Evolutionary conservation across 495 filamentous ascomycete species (phyloP).

Genomic region (Podospora pseudopauciseta): DNA sequence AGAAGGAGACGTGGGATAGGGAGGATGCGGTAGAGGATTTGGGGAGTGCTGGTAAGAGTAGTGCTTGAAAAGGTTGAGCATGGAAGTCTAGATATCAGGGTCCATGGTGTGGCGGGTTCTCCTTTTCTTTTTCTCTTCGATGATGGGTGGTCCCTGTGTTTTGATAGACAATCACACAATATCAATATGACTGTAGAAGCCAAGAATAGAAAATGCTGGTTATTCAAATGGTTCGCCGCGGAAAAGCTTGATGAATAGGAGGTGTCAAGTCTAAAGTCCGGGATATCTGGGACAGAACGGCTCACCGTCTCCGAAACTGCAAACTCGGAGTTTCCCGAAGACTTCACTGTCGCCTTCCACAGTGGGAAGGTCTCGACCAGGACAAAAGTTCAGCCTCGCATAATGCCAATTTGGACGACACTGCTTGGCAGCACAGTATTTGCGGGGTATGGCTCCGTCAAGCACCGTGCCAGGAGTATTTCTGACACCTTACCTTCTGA

Average conservation of each 20-base stretch:
- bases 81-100: not conserved
- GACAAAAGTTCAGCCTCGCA: slow-evolving; percentile 1
- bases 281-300: not conserved
- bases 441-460: not conserved
- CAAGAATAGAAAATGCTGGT: not conserved
- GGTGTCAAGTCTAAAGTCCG: not conserved
- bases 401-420: slow-evolving; percentile 8
- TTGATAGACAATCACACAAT: not conserved
- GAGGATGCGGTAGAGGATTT: slow-evolving; percentile 67
- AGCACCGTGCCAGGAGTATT: not conserved
- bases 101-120: not conserved
- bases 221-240: not conserved
- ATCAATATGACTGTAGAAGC: not conserved
- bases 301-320: no score
- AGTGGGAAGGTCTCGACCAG: not conserved
- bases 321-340: not conserved
- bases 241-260: not conserved
- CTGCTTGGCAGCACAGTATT: not conserved
- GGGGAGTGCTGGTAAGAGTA: slow-evolving; percentile 45
- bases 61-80: slow-evolving; percentile 9
- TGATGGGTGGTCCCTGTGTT: not conserved
- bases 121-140: no score
- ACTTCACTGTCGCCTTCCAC: not conserved
- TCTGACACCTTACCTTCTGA: not conserved
- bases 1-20: slow-evolving; percentile 72